Conservation (phyloP, 768 basidiomycete species). For the Auricularia heimuer region DNA sequence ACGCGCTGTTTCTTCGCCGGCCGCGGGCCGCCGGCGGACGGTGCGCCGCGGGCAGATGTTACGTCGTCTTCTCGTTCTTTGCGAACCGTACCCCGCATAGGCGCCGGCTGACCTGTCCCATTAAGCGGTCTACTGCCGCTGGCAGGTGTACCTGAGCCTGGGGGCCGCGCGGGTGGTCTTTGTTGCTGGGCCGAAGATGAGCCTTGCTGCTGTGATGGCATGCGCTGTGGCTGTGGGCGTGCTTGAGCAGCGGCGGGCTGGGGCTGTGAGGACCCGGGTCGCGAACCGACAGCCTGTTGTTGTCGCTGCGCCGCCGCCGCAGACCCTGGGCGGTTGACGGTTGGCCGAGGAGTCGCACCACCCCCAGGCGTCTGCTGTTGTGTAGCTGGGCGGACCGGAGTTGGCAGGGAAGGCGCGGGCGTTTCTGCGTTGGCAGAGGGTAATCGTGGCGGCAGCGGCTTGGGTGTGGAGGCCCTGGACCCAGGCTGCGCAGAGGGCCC, state of each 20-base stretch:
- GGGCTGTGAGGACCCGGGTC: not conserved
- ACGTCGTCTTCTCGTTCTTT: slow-evolving; percentile 18
- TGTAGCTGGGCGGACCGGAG: slow-evolving; percentile 9
- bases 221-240: not conserved
- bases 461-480: not conserved
- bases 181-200: not conserved
- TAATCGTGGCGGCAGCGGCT: not conserved
- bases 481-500: not conserved
- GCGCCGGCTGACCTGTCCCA: slow-evolving; percentile 16
- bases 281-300: not conserved
- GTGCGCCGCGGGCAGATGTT: slow-evolving; percentile 10
- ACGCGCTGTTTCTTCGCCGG: slow-evolving; percentile 69
- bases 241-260: not conserved
- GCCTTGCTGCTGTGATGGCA: not conserved
- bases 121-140: slow-evolving; percentile 9
- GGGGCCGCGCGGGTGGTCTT: not conserved
- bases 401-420: slow-evolving; percentile 16
- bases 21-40: slow-evolving; percentile 54
- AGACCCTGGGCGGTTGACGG: slow-evolving; percentile 3
- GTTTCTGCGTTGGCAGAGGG: slow-evolving; percentile 35
- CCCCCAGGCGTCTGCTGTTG: slow-evolving; percentile 6
- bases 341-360: slow-evolving; percentile 2
- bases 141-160: not conserved
- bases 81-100: slow-evolving; percentile 7
- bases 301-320: slow-evolving; percentile 3